phyloP scores from a whole-genome alignment of 2,329 filamentous ascomycete species.

The Gyromitra esculenta region DNA sequence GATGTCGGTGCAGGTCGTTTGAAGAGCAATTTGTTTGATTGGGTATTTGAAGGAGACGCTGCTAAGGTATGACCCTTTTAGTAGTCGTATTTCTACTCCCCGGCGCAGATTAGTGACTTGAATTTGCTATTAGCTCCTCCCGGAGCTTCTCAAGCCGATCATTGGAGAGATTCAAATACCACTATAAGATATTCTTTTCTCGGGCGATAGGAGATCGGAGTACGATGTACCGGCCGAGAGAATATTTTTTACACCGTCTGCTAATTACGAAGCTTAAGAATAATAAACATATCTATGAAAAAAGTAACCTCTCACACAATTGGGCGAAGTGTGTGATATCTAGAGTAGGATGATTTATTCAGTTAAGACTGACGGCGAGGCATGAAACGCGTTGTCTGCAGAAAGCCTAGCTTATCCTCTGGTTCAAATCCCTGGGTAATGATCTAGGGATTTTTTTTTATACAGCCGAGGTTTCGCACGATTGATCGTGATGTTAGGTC shows the following conservation, averaged over 20 bases:
- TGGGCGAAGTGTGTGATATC: background rate
- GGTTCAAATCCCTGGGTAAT: background rate
- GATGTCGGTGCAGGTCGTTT: constrained; percentile 59
- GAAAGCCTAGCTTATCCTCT: background rate
- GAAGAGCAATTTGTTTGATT: constrained; percentile 64
- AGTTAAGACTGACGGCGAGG: background rate
- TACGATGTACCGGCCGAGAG: background rate
- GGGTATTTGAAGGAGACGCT: constrained; percentile 71
- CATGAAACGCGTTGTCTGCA: background rate
- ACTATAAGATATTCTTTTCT: background rate
- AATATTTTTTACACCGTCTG: background rate
- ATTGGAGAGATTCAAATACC: constrained; percentile 63
- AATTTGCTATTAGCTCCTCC: constrained; percentile 59
- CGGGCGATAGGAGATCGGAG: background rate
- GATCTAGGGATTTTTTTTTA: background rate
- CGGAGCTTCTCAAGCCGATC: constrained; percentile 67
- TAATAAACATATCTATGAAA: background rate
- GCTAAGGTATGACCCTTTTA: constrained; percentile 60
- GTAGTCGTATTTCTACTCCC: background rate
- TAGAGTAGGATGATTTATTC: background rate
- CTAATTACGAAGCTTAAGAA: background rate
- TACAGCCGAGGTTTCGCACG: background rate
- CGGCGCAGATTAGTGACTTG: constrained; percentile 11
- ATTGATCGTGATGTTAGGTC: background rate
- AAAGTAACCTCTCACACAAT: background rate